Evolutionary conservation across 352 stramenopile genomes (phyloP), one percentile per base, ranked within the genome.

Genomic region (Pythium folliculosum): DNA sequence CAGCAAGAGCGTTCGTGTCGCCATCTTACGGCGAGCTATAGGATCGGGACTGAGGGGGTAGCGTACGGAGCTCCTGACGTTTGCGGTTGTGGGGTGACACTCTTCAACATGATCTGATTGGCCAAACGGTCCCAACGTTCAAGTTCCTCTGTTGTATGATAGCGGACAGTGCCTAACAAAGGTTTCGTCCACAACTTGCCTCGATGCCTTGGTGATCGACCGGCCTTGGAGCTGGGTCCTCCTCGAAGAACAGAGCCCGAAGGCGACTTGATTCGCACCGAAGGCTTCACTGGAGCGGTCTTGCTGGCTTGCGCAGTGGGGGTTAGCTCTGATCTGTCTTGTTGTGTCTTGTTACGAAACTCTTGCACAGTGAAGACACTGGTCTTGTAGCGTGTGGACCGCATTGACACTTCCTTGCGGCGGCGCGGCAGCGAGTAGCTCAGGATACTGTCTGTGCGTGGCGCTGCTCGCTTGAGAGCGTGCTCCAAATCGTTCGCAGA

Each of bases 401-500:
- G 27, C 27, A 5, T 32, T 5, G 27, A 32, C 27, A 5, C 27
- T 32, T 32, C 27, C 27, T 32, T 32, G 27, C 27, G 27, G 27
- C 27, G 3, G 27, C n/a, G 27, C 5, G 27, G 27, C 27, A 32
- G 27, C 27, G 27, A 32, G 27, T 32, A 37, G 21, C 48, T 54
- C 30, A n/a, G 22, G 35, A 40, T 40, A 40, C 35, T 14, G 12
- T 40, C 8, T 2, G 47, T 30, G 10, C n/a, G 22, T 52, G 48
- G 23, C 22, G 7, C 8, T 22, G 48, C 22, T 25, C 16, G 23
- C n/a, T 54, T 10, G 48, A 54, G 32, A 63, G 57, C 8, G 25
- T 47, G 2, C 19, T 49, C 80, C 78, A 87, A 23, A 84, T 77
- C 67, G 67, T 71, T 48, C 63, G 72, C 19, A 89, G 63, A 55